Evolutionary conservation across 2,329 filamentous ascomycete genomes (phyloP).

Genomic region (Dendrostoma leiphaemia): DNA sequence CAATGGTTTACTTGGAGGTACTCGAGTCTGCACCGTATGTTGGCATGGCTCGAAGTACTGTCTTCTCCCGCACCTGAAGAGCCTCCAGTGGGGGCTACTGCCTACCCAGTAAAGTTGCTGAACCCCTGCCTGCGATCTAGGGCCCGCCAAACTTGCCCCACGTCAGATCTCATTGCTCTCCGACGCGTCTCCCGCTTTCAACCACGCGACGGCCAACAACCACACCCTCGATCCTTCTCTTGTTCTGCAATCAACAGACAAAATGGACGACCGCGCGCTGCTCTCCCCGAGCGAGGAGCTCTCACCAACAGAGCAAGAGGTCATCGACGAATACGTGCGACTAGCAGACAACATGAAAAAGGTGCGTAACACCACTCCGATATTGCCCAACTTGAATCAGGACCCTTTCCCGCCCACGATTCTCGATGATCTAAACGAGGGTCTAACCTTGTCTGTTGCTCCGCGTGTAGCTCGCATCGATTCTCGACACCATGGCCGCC

Average conservation of each 20-base stretch:
- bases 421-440: no score
- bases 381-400: no score
- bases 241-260: background rate
- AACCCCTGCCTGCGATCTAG: background rate
- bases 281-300: constrained; percentile 53
- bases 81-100: background rate
- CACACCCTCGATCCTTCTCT: no score
- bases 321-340: constrained; percentile 89
- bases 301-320: constrained; percentile 83
- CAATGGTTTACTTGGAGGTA: background rate
- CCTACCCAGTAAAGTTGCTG: no score
- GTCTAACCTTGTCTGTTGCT: background rate
- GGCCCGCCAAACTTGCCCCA: constrained; percentile 11
- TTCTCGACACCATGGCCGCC: constrained; percentile 62
- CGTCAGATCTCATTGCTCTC: constrained; percentile 1
- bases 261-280: constrained; percentile 24
- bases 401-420: no score
- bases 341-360: constrained; percentile 89
- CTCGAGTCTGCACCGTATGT: background rate
- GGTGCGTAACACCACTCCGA: no score
- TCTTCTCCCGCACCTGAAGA: background rate
- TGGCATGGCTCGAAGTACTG: background rate
- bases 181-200: constrained; percentile 7
- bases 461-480: constrained; percentile 50
- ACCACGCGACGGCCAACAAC: background rate